Evolutionary conservation across 73 alveolate genomes (phyloP).

Genomic region (Effrenium voratum): DNA sequence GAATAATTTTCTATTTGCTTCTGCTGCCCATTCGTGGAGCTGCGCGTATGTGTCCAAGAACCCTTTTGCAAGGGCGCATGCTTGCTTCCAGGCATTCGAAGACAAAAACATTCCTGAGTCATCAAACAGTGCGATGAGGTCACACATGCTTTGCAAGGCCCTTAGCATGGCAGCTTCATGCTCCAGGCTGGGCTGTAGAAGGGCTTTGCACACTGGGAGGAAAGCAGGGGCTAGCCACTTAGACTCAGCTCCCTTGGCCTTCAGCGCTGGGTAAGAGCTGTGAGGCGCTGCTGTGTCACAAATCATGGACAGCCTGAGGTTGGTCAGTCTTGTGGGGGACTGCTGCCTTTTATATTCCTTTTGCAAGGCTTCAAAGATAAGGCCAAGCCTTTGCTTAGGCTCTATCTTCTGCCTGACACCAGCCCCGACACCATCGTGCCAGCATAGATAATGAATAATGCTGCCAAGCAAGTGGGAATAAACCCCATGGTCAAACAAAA

Average conservation of each 20-base stretch:
- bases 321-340: background rate
- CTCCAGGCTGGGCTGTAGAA: background rate
- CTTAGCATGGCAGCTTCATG: background rate
- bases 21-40: background rate
- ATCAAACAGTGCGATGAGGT: slow-evolving; percentile 36
- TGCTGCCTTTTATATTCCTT: background rate
- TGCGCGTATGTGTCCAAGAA: background rate
- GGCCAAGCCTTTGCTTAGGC: slow-evolving; percentile 41
- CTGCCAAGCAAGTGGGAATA: slow-evolving; percentile 11
- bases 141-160: slow-evolving; percentile 6
- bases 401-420: background rate
- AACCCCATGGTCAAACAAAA: background rate
- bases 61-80: slow-evolving; percentile 19
- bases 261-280: background rate
- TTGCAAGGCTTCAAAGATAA: background rate
- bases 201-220: slow-evolving; percentile 1
- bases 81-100: background rate
- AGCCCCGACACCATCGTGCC: slow-evolving; percentile 8
- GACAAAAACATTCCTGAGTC: background rate
- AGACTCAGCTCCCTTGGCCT: slow-evolving; percentile 12
- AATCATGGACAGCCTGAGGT: slow-evolving; percentile 25
- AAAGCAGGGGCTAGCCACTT: slow-evolving; percentile 13
- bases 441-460: background rate
- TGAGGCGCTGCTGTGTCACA: background rate
- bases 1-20: background rate